phyloP scores from a whole-genome alignment of 1,284 basidiomycete genomes.

The Flammula alnicola region DNA sequence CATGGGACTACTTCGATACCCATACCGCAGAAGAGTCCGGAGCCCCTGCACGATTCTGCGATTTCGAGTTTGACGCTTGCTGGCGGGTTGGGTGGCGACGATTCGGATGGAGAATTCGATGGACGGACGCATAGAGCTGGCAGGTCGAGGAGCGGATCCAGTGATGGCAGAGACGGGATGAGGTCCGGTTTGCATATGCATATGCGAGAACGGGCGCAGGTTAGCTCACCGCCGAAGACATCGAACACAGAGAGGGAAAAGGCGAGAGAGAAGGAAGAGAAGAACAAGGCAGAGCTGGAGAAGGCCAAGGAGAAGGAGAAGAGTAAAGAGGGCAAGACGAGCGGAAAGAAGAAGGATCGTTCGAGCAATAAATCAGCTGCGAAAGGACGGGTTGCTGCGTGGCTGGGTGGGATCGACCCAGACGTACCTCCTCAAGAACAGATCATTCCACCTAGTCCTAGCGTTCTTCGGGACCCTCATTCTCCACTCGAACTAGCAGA shows the following conservation, averaged over 20 bases:
- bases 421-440: conserved; percentile 50
- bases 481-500: conserved; percentile 17
- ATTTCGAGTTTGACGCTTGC: conserved; percentile 78
- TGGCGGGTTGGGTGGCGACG: conserved; percentile 36
- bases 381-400: conserved; percentile 75
- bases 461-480: conserved; percentile 24
- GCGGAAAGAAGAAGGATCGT: conserved; percentile 33
- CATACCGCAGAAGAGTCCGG: conserved; percentile 46
- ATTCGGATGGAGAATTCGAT: conserved; percentile 31
- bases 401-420: conserved; percentile 68
- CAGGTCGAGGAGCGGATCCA: conserved; percentile 40
- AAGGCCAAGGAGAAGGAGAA: conserved; percentile 28
- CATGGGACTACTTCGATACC: conserved; percentile 38
- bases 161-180: conserved; percentile 33
- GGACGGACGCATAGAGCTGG: conserved; percentile 53
- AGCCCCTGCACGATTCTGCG: conserved; percentile 66
- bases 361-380: conserved; percentile 45
- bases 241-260: conserved; percentile 19
- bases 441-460: conserved; percentile 37
- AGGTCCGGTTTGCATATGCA: conserved; percentile 28
- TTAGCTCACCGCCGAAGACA: conserved; percentile 19
- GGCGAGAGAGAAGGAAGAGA: conserved; percentile 25
- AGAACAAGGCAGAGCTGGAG: conserved; percentile 15
- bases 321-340: conserved; percentile 21
- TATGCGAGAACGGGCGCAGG: conserved; percentile 30